A percentile compares a stretch with the other conserved stretches of the same genome.
Conservation (phyloP, 2,329 filamentous ascomycete genomes). For the Aspergillus pseudoglaucus region DNA sequence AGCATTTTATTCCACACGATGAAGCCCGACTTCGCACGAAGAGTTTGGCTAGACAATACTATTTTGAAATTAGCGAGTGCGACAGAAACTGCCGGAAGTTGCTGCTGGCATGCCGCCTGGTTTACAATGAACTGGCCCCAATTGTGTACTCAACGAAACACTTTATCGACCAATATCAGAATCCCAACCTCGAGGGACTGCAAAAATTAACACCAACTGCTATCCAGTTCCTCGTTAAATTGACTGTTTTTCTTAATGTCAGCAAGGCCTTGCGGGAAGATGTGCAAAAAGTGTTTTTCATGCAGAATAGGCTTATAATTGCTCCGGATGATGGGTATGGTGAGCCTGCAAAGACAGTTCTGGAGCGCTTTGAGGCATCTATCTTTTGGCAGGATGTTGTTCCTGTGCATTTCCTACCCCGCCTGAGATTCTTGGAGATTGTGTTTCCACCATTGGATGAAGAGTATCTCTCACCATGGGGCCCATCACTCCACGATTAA, state of each 20-base stretch:
- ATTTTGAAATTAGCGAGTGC: background rate
- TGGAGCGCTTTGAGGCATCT: background rate
- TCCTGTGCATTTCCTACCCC: background rate
- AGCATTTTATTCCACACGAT: background rate
- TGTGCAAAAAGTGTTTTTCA: background rate
- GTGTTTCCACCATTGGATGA: background rate
- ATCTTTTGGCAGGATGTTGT: background rate
- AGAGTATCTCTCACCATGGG: no score
- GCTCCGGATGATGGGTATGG: background rate
- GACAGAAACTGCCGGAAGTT: background rate
- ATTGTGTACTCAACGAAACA: background rate
- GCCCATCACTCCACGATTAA: no score
- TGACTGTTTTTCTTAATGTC: background rate
- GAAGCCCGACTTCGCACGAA: background rate
- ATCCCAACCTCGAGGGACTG: background rate
- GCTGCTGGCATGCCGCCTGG: background rate
- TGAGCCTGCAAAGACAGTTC: background rate
- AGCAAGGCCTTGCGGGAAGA: background rate
- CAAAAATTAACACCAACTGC: background rate
- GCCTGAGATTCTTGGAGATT: background rate
- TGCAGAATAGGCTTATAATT: background rate
- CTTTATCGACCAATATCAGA: background rate
- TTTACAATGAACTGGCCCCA: background rate
- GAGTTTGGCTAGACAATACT: background rate
- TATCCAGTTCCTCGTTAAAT: background rate